Percentiles rank a stretch among this genome's conserved stretches.
These are phyloP conservation scores for Nephelium lappaceum DNA, from an alignment of 345 rosid species.

Conservation along the genomic window DNA sequence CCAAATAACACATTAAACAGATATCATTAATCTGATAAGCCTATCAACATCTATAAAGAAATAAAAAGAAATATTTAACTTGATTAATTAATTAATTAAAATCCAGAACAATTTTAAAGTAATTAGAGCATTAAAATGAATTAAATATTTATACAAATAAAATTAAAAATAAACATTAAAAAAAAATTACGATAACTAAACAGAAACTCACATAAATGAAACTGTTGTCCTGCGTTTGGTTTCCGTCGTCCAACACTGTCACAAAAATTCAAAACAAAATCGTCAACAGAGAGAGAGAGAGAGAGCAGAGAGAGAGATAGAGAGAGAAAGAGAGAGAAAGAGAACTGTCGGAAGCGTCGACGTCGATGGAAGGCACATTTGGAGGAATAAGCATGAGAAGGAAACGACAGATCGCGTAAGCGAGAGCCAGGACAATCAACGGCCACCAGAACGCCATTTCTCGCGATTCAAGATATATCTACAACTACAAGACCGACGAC, in stretches of 20 bases:
- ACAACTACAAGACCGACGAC: background rate
- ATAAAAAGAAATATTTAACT: background rate
- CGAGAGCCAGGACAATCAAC: slow-evolving; percentile 74
- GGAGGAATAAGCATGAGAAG: slow-evolving; percentile 87
- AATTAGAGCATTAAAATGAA: background rate
- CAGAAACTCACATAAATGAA: slow-evolving; percentile 80
- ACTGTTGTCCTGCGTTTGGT: slow-evolving; percentile 77
- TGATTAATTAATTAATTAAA: background rate
- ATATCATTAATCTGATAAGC: background rate
- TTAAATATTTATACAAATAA: background rate
- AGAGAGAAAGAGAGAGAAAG: background rate
- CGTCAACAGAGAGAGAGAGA: background rate
- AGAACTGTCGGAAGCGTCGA: slow-evolving; percentile 90
- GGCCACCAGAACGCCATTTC: slow-evolving; percentile 93
- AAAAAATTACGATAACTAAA: slow-evolving; percentile 12
- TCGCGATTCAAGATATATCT: background rate
- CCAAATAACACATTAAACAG: background rate
- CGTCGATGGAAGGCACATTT: slow-evolving; percentile 91
- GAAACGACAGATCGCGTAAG: slow-evolving; percentile 91
- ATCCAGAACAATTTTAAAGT: background rate
- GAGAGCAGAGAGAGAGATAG: too few relatives aligned
- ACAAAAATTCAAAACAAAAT: slow-evolving; percentile 13
- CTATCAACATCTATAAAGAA: background rate
- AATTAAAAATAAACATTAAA: slow-evolving; percentile 18
- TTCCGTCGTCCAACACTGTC: slow-evolving; percentile 78